Percentiles rank a stretch among this genome's conserved stretches.
phyloP scores from a whole-genome alignment of 257 asterid species.

The Lycium barbarum region DNA sequence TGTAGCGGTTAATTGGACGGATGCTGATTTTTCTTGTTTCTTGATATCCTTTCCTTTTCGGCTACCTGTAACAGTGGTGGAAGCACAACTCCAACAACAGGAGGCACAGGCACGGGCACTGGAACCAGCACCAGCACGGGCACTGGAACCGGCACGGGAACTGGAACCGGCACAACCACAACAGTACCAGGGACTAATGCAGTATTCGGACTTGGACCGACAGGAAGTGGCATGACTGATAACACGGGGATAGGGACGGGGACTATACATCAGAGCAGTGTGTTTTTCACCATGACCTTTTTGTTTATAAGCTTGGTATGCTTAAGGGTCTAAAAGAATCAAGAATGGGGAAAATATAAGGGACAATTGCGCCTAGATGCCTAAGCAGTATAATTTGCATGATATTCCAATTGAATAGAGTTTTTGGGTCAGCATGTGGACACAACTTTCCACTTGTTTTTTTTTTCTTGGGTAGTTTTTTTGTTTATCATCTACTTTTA shows the following conservation, averaged over 20 bases:
- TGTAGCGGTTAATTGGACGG: neutral
- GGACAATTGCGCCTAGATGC: neutral
- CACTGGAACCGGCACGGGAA: neutral
- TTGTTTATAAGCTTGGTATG: slow-evolving; percentile 14
- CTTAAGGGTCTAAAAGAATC: neutral
- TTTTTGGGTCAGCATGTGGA: neutral
- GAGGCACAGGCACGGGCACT: slow-evolving; percentile 15
- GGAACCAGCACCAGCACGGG: neutral
- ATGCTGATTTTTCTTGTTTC: no score
- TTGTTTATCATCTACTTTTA: neutral
- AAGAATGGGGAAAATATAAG: neutral
- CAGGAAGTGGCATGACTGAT: neutral
- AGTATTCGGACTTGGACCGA: slow-evolving; percentile 34
- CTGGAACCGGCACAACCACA: neutral
- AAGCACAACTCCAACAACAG: slow-evolving; percentile 33
- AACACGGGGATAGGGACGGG: neutral
- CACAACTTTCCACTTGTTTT: slow-evolving; percentile 3
- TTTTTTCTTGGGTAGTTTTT: neutral
- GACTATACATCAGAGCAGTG: neutral
- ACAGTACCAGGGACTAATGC: slow-evolving; percentile 27
- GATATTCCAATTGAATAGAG: neutral
- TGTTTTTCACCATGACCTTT: slow-evolving; percentile 17
- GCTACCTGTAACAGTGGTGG: slow-evolving; percentile 40
- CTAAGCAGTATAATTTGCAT: neutral
- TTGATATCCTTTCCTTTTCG: neutral